A percentile compares a stretch with the other conserved stretches of the same genome.
phyloP scores from a whole-genome alignment of 768 basidiomycete species.

The Cubamyces sp. region DNA sequence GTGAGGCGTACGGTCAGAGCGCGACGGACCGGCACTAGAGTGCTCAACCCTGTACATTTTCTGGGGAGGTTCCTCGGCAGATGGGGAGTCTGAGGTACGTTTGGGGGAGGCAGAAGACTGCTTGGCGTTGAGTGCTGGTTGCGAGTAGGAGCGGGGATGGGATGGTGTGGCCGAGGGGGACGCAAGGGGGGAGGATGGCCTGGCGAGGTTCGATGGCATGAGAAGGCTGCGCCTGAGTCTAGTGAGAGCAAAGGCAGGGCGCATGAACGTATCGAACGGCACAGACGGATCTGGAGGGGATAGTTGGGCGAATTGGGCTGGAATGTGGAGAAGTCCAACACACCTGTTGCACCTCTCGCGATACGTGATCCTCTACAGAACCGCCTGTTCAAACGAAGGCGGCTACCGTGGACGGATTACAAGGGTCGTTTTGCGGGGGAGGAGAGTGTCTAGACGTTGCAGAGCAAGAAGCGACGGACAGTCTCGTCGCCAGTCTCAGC shows the following conservation, averaged over 20 bases:
- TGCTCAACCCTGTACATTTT: constrained; percentile 28
- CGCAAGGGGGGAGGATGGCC: constrained; percentile 26
- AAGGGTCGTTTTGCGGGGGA: not conserved
- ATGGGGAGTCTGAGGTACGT: constrained; percentile 17
- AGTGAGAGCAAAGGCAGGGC: constrained; percentile 47
- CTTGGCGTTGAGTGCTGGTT: constrained; percentile 37
- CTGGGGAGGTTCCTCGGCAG: constrained; percentile 25
- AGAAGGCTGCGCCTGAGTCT: constrained; percentile 57
- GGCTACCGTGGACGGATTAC: not conserved
- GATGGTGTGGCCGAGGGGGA: constrained; percentile 30
- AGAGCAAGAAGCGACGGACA: constrained; percentile 1
- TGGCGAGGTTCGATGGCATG: constrained; percentile 57
- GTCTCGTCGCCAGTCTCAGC: constrained; percentile 3
- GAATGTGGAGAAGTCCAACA: not conserved
- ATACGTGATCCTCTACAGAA: not conserved
- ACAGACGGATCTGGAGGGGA: constrained; percentile 15
- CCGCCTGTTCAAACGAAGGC: not conserved
- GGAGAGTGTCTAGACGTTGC: not conserved
- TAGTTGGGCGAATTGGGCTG: not conserved
- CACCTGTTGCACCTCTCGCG: constrained; percentile 3
- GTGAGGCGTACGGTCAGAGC: not conserved
- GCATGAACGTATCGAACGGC: constrained; percentile 44
- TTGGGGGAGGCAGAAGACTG: constrained; percentile 18
- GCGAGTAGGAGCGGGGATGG: constrained; percentile 46
- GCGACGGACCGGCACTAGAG: constrained; percentile 6